A percentile compares a stretch with the other conserved stretches of the same genome.
Conservation (phyloP, 371 early-diverging fungal species). For the Haplosporangium sp. region DNA sequence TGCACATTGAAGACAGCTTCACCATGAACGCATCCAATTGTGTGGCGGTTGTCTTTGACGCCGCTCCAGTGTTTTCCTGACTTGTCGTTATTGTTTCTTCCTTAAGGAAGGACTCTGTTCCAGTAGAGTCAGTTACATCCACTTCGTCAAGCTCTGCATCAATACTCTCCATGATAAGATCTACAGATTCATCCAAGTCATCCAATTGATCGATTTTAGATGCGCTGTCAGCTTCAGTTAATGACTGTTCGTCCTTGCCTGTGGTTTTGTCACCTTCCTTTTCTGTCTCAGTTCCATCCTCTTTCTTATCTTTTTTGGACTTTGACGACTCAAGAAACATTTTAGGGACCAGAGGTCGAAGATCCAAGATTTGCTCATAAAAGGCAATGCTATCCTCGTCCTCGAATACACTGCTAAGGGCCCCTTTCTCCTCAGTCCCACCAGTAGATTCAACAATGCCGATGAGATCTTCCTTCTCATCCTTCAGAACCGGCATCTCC, state of each 20-base stretch:
- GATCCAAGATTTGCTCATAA: conserved; percentile 85
- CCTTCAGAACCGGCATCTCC: conserved; percentile 76
- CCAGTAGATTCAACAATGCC: conserved; percentile 41
- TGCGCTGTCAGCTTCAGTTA: conserved; percentile 20
- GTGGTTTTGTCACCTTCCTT: conserved; percentile 41
- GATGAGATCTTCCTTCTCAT: conserved; percentile 33
- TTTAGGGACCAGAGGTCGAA: conserved; percentile 81
- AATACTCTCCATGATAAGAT: conserved; percentile 33
- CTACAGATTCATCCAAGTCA: conserved; percentile 43
- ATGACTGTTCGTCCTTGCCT: conserved; percentile 27
- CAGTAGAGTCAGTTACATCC: conserved; percentile 30
- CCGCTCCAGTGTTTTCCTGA: conserved; percentile 31
- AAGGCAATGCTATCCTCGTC: conserved; percentile 89
- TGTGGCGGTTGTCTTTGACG: conserved; percentile 61
- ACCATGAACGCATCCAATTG: conserved; percentile 79
- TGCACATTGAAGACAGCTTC: conserved; percentile 82
- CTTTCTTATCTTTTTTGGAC: conserved; percentile 57
- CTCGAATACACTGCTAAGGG: conserved; percentile 81
- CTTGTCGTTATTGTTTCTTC: conserved; percentile 19
- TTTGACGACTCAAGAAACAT: conserved; percentile 73
- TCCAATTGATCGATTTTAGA: conserved; percentile 45
- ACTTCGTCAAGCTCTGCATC: conserved; percentile 56
- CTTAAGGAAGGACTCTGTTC: conserved; percentile 47
- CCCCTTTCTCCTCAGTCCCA: conserved; percentile 56
- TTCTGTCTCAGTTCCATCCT: conserved; percentile 39